phyloP scores from a whole-genome alignment of 2,329 filamentous ascomycete species.

The Nectriaceae sp. region DNA sequence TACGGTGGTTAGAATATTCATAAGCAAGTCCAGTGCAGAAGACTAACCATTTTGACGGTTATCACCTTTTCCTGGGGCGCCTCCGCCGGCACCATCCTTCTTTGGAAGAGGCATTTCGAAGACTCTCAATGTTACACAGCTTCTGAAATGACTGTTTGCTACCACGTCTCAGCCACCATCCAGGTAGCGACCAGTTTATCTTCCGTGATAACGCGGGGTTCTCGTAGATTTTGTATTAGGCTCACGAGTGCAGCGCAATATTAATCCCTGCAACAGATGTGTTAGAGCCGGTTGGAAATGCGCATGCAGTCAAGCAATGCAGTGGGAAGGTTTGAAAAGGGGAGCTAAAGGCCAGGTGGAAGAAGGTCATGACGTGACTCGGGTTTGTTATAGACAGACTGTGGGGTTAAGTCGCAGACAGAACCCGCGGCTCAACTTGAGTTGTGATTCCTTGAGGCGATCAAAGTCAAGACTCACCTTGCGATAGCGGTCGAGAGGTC shows the following conservation, averaged over 20 bases:
- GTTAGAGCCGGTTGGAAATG: constrained; percentile 12
- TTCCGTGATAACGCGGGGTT: constrained; percentile 17
- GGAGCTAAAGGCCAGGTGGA: constrained; percentile 20
- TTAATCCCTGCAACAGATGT: constrained; percentile 10
- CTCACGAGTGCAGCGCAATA: constrained; percentile 19
- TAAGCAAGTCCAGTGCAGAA: not conserved
- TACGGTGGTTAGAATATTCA: constrained; percentile 10
- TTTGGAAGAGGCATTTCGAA: constrained; percentile 40
- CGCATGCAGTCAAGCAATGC: not conserved
- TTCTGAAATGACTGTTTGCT: constrained; percentile 26
- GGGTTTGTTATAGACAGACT: not conserved
- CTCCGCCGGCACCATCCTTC: constrained; percentile 39
- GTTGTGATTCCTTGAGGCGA: constrained; percentile 5
- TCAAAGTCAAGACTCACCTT: constrained; percentile 21
- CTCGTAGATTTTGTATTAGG: constrained; percentile 12
- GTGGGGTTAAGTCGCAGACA: constrained; percentile 16
- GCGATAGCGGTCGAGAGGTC: constrained; percentile 9
- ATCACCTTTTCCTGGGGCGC: constrained; percentile 31
- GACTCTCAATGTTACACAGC: constrained; percentile 21
- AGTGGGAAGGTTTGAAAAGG: constrained; percentile 9
- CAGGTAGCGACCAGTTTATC: constrained; percentile 20
- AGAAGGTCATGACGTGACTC: constrained; percentile 27
- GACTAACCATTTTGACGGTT: constrained; percentile 40
- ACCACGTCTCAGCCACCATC: constrained; percentile 26
- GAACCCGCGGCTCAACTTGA: constrained; percentile 5